These are phyloP conservation scores for Telfairia occidentalis DNA, from an alignment of 331 rosid species.

Conservation along the genomic window DNA sequence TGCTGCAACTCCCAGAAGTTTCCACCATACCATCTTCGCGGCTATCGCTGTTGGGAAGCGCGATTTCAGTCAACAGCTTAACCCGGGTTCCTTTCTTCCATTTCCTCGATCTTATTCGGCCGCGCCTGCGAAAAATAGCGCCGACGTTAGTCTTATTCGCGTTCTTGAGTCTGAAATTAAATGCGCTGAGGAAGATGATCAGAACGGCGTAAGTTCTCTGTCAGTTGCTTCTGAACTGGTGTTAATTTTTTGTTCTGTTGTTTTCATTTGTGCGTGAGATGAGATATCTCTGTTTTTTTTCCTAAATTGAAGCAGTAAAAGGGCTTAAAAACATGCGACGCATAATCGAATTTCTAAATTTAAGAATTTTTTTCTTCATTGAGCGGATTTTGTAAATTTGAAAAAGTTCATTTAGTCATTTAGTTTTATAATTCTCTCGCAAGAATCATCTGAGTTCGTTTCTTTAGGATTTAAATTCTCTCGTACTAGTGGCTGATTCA, in stretches of 20 bases:
- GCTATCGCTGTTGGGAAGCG: constrained; percentile 16
- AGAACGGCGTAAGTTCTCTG: constrained; percentile 17
- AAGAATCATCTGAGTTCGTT: neutral
- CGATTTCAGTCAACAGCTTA: constrained; percentile 13
- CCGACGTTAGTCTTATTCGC: constrained; percentile 24
- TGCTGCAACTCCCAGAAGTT: constrained; percentile 30
- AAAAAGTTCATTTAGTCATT: neutral
- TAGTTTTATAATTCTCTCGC: neutral
- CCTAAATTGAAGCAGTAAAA: neutral
- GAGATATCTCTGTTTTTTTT: neutral
- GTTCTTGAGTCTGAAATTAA: constrained; percentile 48
- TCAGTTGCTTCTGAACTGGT: neutral
- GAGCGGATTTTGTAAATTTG: neutral
- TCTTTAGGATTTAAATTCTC: neutral
- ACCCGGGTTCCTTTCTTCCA: constrained; percentile 21
- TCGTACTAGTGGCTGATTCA: neutral
- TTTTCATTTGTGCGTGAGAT: neutral
- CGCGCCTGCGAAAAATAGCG: constrained; percentile 16
- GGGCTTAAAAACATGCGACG: neutral
- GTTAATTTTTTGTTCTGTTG: neutral
- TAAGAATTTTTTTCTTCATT: neutral
- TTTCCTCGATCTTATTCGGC: constrained; percentile 31
- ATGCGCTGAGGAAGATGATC: constrained; percentile 32
- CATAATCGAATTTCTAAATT: neutral
- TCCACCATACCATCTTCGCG: constrained; percentile 30